Base-by-base conservation (phyloP, 2,329 filamentous ascomycete species). In the Trichoderma hamatum region DNA sequence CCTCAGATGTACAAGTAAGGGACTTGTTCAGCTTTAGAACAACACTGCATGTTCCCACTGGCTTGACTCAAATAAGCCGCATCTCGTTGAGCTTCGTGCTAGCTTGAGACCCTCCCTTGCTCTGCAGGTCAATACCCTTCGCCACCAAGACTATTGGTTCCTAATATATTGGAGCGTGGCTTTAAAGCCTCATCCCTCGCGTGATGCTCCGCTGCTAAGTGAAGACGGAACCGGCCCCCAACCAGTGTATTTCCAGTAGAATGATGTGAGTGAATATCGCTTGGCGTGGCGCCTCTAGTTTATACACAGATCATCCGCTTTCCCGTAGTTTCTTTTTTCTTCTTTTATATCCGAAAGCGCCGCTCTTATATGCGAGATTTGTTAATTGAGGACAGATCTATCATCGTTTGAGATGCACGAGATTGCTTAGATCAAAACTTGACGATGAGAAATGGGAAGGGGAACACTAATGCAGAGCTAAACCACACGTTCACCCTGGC, bases 301-400 rank as follows among this genome's bases (percentile, higher is more conserved):
- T 30, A 34, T 43, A 30, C 26, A 26, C 28, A 43, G 54, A 59
- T 39, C 36, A 46, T 58, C 52, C 52, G 52, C 36, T 51, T 24
- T 16, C 26, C 14, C 43, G 5, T 9, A 43, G 34, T 24, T 14
- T 30, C 16, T 59, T 16, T 34, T 39, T 9, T 43, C 6, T 36
- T 54, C 2, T 49, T 59, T 59, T 51, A 67, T 59, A 55, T 58
- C 64, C 54, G 54, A 39, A 39, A 59, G 39, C 64, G 64, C 64
- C 54, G 64, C 64, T 59, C 52, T 51, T 36, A 43, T 51, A 28
- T 11, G n/a, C 43, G 64, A 30, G 52, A 34, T 19, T 16, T 36
- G 63, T 36, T 39, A 39, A 32, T 39, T 30, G 63, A 59, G 26
- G 9, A 67, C n/a, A 24, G 3, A 39, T 55, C 43, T 11, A 21